Conservation (phyloP, 2,329 filamentous ascomycete genomes). For the Aspergillus quadrilineatus region DNA sequence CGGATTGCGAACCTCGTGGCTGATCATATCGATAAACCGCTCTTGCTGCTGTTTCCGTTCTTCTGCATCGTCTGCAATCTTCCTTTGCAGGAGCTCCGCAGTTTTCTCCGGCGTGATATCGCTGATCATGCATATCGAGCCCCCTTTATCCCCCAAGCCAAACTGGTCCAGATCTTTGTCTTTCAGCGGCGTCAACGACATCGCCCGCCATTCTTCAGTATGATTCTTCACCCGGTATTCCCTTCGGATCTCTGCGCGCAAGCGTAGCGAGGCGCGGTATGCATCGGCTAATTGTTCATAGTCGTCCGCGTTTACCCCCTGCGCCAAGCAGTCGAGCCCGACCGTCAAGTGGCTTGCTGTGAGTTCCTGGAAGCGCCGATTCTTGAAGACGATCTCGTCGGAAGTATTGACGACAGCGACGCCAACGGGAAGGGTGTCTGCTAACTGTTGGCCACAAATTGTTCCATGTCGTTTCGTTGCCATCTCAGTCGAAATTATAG, state of each 20-base stretch:
- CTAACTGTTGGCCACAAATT: slow-evolving; percentile 26
- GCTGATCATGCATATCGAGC: slow-evolving; percentile 56
- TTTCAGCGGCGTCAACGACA: slow-evolving; percentile 19
- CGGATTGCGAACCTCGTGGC: slow-evolving; percentile 58
- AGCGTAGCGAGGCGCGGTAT: slow-evolving; percentile 11
- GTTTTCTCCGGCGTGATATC: slow-evolving; percentile 85
- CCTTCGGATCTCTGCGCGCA: slow-evolving; percentile 18
- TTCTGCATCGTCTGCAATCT: slow-evolving; percentile 75
- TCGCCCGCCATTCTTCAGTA: slow-evolving; percentile 20
- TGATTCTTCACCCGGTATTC: slow-evolving; percentile 25
- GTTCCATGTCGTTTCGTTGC: background rate
- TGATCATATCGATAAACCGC: slow-evolving; percentile 74
- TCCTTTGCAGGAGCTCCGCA: slow-evolving; percentile 76
- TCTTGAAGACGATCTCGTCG: slow-evolving; percentile 22
- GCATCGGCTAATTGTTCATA: slow-evolving; percentile 13
- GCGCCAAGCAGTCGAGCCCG: slow-evolving; percentile 19
- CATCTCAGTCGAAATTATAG: too few species aligned
- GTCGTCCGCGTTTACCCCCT: slow-evolving; percentile 24
- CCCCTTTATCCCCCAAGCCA: slow-evolving; percentile 3
- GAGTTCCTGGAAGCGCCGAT: slow-evolving; percentile 23
- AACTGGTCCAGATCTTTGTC: slow-evolving; percentile 15
- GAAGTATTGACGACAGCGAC: slow-evolving; percentile 23
- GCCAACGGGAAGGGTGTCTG: slow-evolving; percentile 27
- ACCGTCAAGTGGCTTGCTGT: slow-evolving; percentile 3
- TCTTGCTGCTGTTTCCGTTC: slow-evolving; percentile 78